Base-by-base conservation (phyloP, 2,329 filamentous ascomycete species). In the Penicillium sp. region DNA sequence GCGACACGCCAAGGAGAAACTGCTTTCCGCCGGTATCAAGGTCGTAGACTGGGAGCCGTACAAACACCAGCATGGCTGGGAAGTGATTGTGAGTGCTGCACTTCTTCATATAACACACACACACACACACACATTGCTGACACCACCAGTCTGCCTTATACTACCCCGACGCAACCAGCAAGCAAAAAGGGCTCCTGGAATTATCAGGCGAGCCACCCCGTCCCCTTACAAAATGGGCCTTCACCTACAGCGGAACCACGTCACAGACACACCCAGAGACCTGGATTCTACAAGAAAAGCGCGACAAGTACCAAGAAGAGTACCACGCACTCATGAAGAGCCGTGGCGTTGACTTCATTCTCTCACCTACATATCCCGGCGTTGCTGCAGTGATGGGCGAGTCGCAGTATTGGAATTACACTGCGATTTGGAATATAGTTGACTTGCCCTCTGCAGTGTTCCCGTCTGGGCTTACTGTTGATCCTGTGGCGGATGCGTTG, bases 21-120 rank as follows among this genome's bases (percentile, higher is more conserved):
- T 60, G 1, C 52, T 75, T n/a, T 73, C 71, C 45, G 69, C 78
- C 1, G 76, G 76, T 1, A 65, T 78, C 49, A 69, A 61, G n/a
- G 62, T 68, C n/a, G 53, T 69, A 7, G 62, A 69, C 44, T 69
- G 65, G 65, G 59, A 68, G n/a, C 65, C 65, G 3, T 67, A 65
- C 35, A 62, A 64, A 16, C 66, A 69, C 51, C 54, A 58, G 19
- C 55, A 65, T 16, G 66, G 68, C 5, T 64, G 68, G 59, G 61
- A 69, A 2, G 63, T 71, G 11, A 61, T 69, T n/a, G 66, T 69
- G 58, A 30, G 64, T 50, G 6, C 5, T 8, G 2, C 19, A 19
- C 34, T 12, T 25, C 1, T 16, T 5, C 8, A 16, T 16, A n/a
- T 5, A 4, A 7, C 7, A 6, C 3, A 13, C 19, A 41, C 11